Percentiles rank a stretch among this genome's conserved stretches.
Evolutionary conservation across 495 filamentous ascomycete species (phyloP).

Genomic region (Cairneyella variabilis): DNA sequence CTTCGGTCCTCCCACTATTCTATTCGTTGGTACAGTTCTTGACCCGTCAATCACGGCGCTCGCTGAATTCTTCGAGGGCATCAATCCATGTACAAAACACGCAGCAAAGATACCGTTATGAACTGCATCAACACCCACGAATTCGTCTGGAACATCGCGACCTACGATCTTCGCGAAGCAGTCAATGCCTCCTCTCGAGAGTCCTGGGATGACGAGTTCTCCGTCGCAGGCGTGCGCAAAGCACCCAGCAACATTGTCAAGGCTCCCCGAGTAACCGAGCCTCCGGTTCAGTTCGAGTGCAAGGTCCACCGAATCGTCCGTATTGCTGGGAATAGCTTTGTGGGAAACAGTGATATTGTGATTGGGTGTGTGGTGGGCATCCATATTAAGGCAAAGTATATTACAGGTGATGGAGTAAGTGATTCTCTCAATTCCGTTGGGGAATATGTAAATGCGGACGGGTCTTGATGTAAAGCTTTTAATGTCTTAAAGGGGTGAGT

Average conservation of each 20-base stretch:
- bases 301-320: conserved; percentile 7
- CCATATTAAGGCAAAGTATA: conserved; percentile 14
- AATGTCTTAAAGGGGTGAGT: too few relatives aligned
- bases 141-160: conserved; percentile 20
- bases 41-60: too few relatives aligned
- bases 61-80: too few relatives aligned
- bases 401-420: too few relatives aligned
- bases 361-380: conserved; percentile 12
- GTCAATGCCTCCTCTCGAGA: conserved; percentile 6
- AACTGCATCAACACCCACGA: conserved; percentile 3
- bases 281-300: conserved; percentile 13
- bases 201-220: conserved; percentile 13
- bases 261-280: conserved; percentile 5
- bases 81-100: too few relatives aligned
- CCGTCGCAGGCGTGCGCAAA: conserved; percentile 3
- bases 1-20: conserved; percentile 23
- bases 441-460: too few relatives aligned
- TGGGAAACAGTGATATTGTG: conserved; percentile 11
- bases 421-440: too few relatives aligned
- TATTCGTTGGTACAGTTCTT: conserved; percentile 20
- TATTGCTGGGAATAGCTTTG: background rate
- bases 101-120: conserved; percentile 12
- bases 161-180: background rate
- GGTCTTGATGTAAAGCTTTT: too few relatives aligned
- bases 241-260: background rate